These are phyloP conservation scores for Pseudevernia furfuracea DNA, from an alignment of 495 filamentous ascomycete species.

Conservation along the genomic window DNA sequence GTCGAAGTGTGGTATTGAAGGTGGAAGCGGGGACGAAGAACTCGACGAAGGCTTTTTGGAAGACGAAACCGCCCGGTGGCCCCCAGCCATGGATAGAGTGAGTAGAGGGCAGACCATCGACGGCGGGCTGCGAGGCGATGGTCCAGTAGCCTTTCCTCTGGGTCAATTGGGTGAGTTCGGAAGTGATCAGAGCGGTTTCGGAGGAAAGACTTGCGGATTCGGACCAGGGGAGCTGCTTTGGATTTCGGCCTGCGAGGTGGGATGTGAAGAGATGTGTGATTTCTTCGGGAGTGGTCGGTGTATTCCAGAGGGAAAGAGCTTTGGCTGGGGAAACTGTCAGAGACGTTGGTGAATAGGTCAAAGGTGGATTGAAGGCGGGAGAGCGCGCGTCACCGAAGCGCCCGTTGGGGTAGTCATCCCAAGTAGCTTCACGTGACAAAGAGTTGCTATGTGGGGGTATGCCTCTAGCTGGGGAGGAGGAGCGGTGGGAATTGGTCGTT, in stretches of 20 bases:
- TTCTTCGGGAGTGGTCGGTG: constrained; percentile 57
- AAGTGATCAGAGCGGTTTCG: constrained; percentile 73
- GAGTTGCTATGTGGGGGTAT: constrained; percentile 70
- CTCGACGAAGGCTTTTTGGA: constrained; percentile 97
- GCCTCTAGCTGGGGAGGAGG: constrained; percentile 38
- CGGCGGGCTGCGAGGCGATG: constrained; percentile 90
- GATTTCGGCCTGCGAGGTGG: constrained; percentile 67
- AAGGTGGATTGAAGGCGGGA: constrained; percentile 64
- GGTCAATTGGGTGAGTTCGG: constrained; percentile 66
- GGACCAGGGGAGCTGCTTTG: constrained; percentile 79
- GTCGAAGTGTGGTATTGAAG: constrained; percentile 54
- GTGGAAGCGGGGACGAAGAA: constrained; percentile 72
- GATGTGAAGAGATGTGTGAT: constrained; percentile 71
- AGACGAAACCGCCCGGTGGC: constrained; percentile 85
- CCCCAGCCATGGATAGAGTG: constrained; percentile 92
- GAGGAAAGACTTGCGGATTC: constrained; percentile 70
- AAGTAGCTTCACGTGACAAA: constrained; percentile 91
- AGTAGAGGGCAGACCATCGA: constrained; percentile 69
- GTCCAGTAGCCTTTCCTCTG: constrained; percentile 79
- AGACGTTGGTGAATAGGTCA: constrained; percentile 49
- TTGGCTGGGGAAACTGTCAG: constrained; percentile 72
- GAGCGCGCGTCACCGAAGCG: constrained; percentile 89
- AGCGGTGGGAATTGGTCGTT: constrained; percentile 39
- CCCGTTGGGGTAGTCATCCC: constrained; percentile 98
- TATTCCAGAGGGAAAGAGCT: constrained; percentile 76